These are phyloP conservation scores for Rhizoclosmatium globosum DNA, from an alignment of 192 early-diverging fungal species.

Conservation along the genomic window DNA sequence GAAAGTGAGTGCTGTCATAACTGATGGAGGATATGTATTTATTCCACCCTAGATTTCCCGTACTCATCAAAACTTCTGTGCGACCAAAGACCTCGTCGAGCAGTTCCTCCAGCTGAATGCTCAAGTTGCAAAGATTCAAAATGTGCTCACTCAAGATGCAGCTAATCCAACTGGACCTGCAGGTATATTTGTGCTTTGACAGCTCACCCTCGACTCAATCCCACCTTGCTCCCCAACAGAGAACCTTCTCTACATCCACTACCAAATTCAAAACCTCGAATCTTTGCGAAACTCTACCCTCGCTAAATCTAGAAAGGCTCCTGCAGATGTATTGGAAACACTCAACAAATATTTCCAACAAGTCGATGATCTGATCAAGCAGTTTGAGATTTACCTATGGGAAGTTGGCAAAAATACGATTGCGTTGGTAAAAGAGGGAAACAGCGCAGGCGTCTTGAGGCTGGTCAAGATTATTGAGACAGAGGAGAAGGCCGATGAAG, in stretches of 20 bases:
- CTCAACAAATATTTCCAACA: constrained; percentile 86
- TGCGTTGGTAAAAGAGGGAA: constrained; percentile 75
- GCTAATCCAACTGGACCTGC: constrained; percentile 72
- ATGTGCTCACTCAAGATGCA: constrained; percentile 74
- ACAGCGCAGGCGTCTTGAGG: constrained; percentile 79
- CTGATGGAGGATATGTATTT: neutral
- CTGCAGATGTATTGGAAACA: constrained; percentile 82
- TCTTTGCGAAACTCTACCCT: constrained; percentile 85
- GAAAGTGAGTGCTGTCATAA: constrained; percentile 58
- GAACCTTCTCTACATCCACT: constrained; percentile 88
- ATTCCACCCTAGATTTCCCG: constrained; percentile 75
- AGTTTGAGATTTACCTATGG: constrained; percentile 93
- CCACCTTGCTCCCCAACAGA: constrained; percentile 23
- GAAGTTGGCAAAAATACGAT: constrained; percentile 79
- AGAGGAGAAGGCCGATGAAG: constrained; percentile 91
- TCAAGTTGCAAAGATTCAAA: constrained; percentile 75
- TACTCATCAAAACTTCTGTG: constrained; percentile 94
- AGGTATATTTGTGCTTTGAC: neutral
- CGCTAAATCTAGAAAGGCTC: constrained; percentile 71
- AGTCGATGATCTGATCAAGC: constrained; percentile 79
- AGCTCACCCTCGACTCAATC: neutral
- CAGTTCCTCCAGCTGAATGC: constrained; percentile 89
- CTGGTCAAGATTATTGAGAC: constrained; percentile 94
- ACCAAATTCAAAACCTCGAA: constrained; percentile 85
- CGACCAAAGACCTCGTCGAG: constrained; percentile 84